These are phyloP conservation scores for Gaultheria prostrata DNA, from an alignment of 148 eudicot genomes.

Conservation along the genomic window DNA sequence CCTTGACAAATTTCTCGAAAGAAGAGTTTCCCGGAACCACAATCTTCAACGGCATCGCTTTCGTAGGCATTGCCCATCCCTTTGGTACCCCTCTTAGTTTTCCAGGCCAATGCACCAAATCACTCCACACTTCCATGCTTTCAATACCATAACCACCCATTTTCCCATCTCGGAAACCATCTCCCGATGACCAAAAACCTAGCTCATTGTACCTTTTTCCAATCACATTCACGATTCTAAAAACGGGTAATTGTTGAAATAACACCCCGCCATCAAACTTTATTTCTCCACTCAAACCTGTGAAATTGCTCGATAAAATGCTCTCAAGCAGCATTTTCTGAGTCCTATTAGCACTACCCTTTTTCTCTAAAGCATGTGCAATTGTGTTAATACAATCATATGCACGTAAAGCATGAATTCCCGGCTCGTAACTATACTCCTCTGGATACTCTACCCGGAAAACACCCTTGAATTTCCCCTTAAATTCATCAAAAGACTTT, in stretches of 20 bases:
- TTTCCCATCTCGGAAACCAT: constrained; percentile 4
- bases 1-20: constrained; percentile 45
- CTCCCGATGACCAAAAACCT: background rate
- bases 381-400: constrained; percentile 34
- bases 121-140: constrained; percentile 9
- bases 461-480: constrained; percentile 16
- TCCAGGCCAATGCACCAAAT: constrained; percentile 44
- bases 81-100: constrained; percentile 30
- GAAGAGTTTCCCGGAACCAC: constrained; percentile 38
- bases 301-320: constrained; percentile 29
- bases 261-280: constrained; percentile 19
- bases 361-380: constrained; percentile 16
- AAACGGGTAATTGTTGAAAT: background rate
- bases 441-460: constrained; percentile 25
- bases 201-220: background rate
- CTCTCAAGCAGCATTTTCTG: constrained; percentile 14
- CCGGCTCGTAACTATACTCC: constrained; percentile 27
- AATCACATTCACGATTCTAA: background rate
- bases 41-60: constrained; percentile 32
- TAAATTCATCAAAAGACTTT: constrained; percentile 22
- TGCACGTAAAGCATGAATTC: constrained; percentile 43
- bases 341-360: constrained; percentile 3
- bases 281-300: constrained; percentile 38
- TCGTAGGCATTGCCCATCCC: constrained; percentile 52
- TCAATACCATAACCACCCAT: background rate